Conservation (phyloP, 495 filamentous ascomycete genomes). For the Penicillium desertorum region DNA sequence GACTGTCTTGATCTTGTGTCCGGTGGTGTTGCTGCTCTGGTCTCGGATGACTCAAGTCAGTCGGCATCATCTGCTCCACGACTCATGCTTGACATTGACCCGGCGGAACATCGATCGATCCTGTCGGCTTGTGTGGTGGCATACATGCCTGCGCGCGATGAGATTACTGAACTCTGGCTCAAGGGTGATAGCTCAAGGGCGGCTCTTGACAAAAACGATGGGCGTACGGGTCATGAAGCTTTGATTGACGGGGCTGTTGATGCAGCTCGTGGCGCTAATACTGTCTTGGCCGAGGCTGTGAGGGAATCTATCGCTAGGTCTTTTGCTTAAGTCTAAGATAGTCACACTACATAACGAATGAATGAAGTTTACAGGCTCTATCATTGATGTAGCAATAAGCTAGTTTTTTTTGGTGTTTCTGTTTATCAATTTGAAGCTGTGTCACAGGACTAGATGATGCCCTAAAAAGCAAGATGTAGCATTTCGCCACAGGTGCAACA, state of each 20-base stretch:
- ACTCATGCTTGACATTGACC: slow-evolving; percentile 79
- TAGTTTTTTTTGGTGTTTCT: neutral
- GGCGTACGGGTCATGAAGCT: slow-evolving; percentile 44
- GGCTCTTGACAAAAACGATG: slow-evolving; percentile 30
- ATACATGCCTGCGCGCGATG: slow-evolving; percentile 83
- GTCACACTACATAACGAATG: slow-evolving; percentile 19
- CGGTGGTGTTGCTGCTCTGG: slow-evolving; percentile 84
- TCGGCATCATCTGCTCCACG: slow-evolving; percentile 36
- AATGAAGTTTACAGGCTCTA: slow-evolving; percentile 11
- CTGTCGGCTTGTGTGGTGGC: slow-evolving; percentile 83
- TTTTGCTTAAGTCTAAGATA: slow-evolving; percentile 19
- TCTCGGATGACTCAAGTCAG: slow-evolving; percentile 44
- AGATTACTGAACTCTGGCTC: slow-evolving; percentile 91
- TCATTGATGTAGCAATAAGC: neutral
- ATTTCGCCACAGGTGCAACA: neutral
- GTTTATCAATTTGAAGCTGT: neutral
- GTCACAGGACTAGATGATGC: neutral
- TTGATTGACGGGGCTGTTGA: slow-evolving; percentile 64
- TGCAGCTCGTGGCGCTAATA: slow-evolving; percentile 57
- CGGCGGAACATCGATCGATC: slow-evolving; percentile 70
- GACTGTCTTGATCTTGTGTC: slow-evolving; percentile 90
- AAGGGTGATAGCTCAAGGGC: slow-evolving; percentile 66
- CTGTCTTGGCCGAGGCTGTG: slow-evolving; percentile 60
- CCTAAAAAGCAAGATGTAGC: neutral
- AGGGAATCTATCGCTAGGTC: slow-evolving; percentile 50